phyloP scores from a whole-genome alignment of 129 eudicot genomes.

The Chrysanthemum lavandulifolium region DNA sequence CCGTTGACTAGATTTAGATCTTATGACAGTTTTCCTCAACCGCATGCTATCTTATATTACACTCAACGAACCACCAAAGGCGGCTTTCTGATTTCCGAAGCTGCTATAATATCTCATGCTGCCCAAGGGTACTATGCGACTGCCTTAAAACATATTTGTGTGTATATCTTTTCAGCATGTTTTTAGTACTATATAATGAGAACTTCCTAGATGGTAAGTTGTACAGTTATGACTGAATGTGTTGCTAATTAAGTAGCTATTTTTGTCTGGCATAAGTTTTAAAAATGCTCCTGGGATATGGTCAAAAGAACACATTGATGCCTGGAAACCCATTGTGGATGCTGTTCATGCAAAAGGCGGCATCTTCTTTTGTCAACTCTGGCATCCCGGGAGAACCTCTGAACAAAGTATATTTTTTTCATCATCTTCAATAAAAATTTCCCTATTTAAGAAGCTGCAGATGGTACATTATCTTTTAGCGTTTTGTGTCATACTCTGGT shows the following conservation, averaged over 20 bases:
- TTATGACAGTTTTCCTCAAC: conserved; percentile 32
- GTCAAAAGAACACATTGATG: conserved; percentile 50
- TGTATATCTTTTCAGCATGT: neutral
- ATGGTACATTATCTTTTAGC: neutral
- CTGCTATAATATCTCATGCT: conserved; percentile 33
- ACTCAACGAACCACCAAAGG: conserved; percentile 43
- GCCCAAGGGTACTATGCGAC: conserved; percentile 34
- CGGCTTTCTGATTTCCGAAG: conserved; percentile 42
- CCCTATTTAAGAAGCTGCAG: neutral
- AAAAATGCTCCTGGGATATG: conserved; percentile 43
- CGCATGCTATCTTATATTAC: conserved; percentile 38
- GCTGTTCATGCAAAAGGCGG: conserved; percentile 63
- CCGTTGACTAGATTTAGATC: conserved; percentile 48
- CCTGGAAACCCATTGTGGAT: conserved; percentile 54
- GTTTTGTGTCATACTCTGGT: neutral
- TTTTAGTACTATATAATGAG: too few species aligned
- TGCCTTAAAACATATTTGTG: neutral
- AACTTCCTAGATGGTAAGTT: neutral
- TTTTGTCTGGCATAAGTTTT: conserved; percentile 15
- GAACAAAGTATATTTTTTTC: conserved; percentile 14
- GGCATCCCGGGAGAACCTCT: conserved; percentile 58
- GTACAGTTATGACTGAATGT: neutral
- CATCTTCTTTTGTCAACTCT: conserved; percentile 52
- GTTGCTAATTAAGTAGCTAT: too few species aligned
- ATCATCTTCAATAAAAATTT: neutral